phyloP scores from a whole-genome alignment of 1,139 yeast genomes.

The Diutina mesorugosa region DNA sequence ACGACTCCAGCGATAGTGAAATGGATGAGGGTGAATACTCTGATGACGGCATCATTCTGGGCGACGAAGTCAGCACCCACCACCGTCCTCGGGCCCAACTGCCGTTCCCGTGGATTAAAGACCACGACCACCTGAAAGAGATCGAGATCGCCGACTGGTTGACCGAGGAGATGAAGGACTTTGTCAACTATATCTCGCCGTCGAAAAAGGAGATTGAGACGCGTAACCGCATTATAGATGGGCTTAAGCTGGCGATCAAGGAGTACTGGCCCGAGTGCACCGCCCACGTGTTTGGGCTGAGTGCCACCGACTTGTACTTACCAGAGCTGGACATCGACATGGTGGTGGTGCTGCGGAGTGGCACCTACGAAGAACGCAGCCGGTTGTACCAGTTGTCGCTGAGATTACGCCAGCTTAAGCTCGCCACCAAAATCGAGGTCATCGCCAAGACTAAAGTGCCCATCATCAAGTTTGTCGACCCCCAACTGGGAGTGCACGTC shows the following conservation, averaged over 20 bases:
- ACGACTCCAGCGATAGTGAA: conserved; percentile 31
- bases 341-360: conserved; percentile 61
- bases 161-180: conserved; percentile 77
- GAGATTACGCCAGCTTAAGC: conserved; percentile 42
- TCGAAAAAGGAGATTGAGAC: conserved; percentile 58
- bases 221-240: conserved; percentile 55
- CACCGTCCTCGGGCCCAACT: conserved; percentile 15
- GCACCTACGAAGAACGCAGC: conserved; percentile 55
- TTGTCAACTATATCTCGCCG: conserved; percentile 80
- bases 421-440: conserved; percentile 72
- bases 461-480: conserved; percentile 83
- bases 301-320: conserved; percentile 84
- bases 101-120: conserved; percentile 70
- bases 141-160: conserved; percentile 79
- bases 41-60: conserved; percentile 24
- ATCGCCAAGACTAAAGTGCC: conserved; percentile 93
- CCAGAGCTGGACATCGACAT: conserved; percentile 97
- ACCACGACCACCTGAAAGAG: conserved; percentile 63
- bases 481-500: conserved; percentile 56
- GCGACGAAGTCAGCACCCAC: conserved; percentile 19
- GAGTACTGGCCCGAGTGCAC: conserved; percentile 72
- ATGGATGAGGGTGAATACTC: conserved; percentile 15
- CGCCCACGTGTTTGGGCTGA: conserved; percentile 85
- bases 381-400: conserved; percentile 67
- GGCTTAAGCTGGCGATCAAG: conserved; percentile 43